A percentile compares a stretch with the other conserved stretches of the same genome.
Evolutionary conservation across 78 protist genomes (phyloP).

Genomic region (Isochrysis galbana): DNA sequence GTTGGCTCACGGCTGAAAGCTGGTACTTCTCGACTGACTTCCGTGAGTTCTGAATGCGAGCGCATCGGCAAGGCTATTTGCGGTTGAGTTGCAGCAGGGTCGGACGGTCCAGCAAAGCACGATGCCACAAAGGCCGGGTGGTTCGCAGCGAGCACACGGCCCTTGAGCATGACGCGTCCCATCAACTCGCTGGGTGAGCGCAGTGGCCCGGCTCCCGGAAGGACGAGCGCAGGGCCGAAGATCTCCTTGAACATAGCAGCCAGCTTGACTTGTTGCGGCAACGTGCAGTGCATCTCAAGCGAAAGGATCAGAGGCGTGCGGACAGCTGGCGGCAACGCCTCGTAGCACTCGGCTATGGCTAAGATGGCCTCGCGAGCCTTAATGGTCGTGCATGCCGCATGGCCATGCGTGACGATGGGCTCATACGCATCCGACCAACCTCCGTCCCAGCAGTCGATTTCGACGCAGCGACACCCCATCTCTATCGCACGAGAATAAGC

Average conservation of each 20-base stretch:
- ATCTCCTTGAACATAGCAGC: background rate
- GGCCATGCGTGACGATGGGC: background rate
- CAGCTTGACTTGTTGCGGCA: background rate
- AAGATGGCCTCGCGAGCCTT: background rate
- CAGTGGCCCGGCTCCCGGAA: background rate
- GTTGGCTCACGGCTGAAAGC: too few species aligned
- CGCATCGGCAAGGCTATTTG: too few species aligned
- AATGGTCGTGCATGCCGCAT: background rate
- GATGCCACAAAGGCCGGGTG: background rate
- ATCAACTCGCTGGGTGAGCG: background rate
- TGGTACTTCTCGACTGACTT: too few species aligned
- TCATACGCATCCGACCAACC: background rate
- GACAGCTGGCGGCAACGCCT: background rate
- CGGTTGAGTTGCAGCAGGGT: too few species aligned
- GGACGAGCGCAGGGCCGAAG: background rate
- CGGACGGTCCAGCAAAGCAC: background rate
- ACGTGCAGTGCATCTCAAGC: background rate
- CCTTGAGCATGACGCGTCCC: background rate
- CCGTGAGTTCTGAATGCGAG: too few species aligned
- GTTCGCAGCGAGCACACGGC: background rate
- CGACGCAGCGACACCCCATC: background rate
- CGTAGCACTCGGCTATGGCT: background rate
- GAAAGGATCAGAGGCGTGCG: background rate
- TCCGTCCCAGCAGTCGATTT: constrained; percentile 3
- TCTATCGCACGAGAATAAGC: background rate